Percentiles rank a stretch among this genome's conserved stretches.
Evolutionary conservation across 2,329 filamentous ascomycete species (phyloP).

Genomic region (Calonectria pauciramosa): DNA sequence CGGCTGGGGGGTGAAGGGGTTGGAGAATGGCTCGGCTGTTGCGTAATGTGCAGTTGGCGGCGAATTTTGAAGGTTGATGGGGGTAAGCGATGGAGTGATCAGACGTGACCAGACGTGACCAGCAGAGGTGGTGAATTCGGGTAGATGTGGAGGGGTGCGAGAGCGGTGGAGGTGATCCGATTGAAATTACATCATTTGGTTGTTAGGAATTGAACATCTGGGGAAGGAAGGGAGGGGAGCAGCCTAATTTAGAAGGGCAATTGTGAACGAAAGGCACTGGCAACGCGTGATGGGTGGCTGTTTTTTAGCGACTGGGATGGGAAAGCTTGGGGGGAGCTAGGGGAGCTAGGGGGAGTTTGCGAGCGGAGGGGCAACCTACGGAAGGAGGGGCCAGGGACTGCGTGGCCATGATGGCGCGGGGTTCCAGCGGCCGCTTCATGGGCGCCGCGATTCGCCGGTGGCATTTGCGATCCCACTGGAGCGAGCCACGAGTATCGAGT

Average conservation of each 20-base stretch:
- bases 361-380: constrained; percentile 56
- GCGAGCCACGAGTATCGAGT: background rate
- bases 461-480: constrained; percentile 30
- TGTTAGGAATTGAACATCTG: constrained; percentile 11
- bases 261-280: constrained; percentile 9
- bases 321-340: constrained; percentile 15
- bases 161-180: constrained; percentile 35
- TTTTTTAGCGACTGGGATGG: background rate
- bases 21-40: background rate
- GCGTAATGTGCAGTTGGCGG: background rate
- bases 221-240: constrained; percentile 14
- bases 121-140: background rate
- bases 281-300: background rate
- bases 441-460: constrained; percentile 38
- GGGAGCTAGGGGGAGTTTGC: constrained; percentile 2
- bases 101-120: background rate
- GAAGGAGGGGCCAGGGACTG: constrained; percentile 64
- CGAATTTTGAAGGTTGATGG: background rate
- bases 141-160: constrained; percentile 12
- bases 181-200: constrained; percentile 44
- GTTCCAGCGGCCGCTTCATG: constrained; percentile 33
- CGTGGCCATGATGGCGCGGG: constrained; percentile 44
- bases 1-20: background rate
- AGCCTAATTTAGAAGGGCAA: constrained; percentile 17
- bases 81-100: background rate